Conservation (phyloP, 2,329 filamentous ascomycete species). For the Diaporthe sp. region DNA sequence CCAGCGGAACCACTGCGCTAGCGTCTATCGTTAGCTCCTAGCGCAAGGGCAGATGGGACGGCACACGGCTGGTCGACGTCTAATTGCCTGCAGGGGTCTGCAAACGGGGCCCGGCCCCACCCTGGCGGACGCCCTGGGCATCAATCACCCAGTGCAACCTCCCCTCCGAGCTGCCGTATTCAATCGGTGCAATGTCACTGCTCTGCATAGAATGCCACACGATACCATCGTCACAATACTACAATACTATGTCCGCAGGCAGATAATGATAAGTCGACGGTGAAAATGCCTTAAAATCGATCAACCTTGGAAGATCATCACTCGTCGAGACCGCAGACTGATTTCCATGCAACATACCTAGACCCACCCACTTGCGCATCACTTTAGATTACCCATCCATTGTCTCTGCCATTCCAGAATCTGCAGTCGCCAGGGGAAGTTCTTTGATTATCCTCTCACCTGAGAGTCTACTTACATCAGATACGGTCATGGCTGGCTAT, state of each 20-base stretch:
- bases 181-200: neutral
- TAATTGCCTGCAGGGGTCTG: constrained; percentile 20
- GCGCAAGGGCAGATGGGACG: constrained; percentile 26
- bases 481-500: neutral
- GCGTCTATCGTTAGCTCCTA: constrained; percentile 13
- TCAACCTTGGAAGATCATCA: neutral
- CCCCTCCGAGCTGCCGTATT: neutral
- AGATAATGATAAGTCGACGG: neutral
- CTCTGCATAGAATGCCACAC: neutral
- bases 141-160: constrained; percentile 4
- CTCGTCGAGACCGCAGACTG: neutral
- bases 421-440: neutral
- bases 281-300: neutral
- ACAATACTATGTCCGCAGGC: neutral
- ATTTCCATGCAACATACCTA: neutral
- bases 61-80: neutral
- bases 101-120: constrained; percentile 13
- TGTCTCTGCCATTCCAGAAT: constrained; percentile 11
- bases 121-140: constrained; percentile 7
- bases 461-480: neutral
- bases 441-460: neutral
- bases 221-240: neutral
- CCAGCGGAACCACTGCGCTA: constrained; percentile 29
- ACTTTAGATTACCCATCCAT: constrained; percentile 14
- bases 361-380: constrained; percentile 9